Conservation (phyloP, 495 filamentous ascomycete species). For the Penicillium turbatum region DNA sequence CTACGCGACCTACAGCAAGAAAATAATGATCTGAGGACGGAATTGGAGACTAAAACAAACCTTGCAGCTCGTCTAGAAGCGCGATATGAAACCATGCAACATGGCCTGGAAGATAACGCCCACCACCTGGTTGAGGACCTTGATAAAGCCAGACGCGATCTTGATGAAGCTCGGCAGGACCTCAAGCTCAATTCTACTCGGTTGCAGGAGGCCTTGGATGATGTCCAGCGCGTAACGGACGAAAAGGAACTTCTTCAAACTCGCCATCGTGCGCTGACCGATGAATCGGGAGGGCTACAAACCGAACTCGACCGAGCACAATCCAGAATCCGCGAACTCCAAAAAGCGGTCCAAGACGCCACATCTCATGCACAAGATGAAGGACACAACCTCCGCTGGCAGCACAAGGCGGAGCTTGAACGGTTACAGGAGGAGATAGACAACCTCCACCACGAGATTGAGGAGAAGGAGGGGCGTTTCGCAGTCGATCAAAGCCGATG, state of each 20-base stretch:
- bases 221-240: conserved; percentile 53
- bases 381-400: conserved; percentile 50
- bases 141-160: conserved; percentile 35
- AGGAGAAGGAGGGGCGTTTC: conserved; percentile 67
- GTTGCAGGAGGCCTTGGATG: conserved; percentile 50
- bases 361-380: conserved; percentile 54
- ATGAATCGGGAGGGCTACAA: conserved; percentile 64
- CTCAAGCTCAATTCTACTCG: conserved; percentile 40
- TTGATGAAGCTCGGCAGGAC: conserved; percentile 34
- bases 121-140: conserved; percentile 42
- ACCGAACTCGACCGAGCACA: conserved; percentile 56
- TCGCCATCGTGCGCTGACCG: conserved; percentile 63
- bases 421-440: conserved; percentile 63
- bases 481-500: conserved; percentile 67
- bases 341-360: conserved; percentile 54
- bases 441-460: conserved; percentile 64
- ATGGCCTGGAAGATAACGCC: conserved; percentile 41
- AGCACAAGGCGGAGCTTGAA: conserved; percentile 62
- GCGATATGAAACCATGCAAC: conserved; percentile 38
- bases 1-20: conserved; percentile 57
- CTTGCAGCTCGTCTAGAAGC: conserved; percentile 38
- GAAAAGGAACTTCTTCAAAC: conserved; percentile 69
- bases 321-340: conserved; percentile 52
- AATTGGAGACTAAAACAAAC: conserved; percentile 47
- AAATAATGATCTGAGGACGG: conserved; percentile 46